Evolutionary conservation across 2,329 filamentous ascomycete genomes (phyloP), one percentile per base, ranked within the genome.

Genomic region (Aspergillus tamarii): DNA sequence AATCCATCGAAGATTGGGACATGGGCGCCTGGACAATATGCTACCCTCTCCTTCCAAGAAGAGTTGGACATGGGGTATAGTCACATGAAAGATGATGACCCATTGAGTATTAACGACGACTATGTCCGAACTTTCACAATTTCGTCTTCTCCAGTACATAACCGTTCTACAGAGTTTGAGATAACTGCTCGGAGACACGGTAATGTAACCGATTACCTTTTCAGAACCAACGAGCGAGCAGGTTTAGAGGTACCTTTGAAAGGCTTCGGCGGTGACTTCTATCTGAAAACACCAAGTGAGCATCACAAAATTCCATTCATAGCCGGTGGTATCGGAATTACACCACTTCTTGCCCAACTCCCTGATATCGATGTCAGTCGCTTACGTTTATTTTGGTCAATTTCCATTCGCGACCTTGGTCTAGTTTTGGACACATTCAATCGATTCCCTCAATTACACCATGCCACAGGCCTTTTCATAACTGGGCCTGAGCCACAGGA

Each of bases 51-150:
- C 64, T 93, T 96, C 71, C 82, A 84, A 14, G 75, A 82, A 0
- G 88, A 94, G 70, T 80, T 96, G 1, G 87, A 91, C 66, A 76
- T 83, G 12, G 93, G 93, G 0, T 96, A 93, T 76, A 87, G 84
- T 56, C 93, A 96, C 74, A 96, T 96, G 93, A 83, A 88, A 3
- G 89, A 96, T 66, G 87, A 91, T 62, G 92, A 96, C 68, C 93
- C 93, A 6, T 84, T 84, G 67, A 91, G 88, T 69, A 76, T 96
- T 19, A 97, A 96, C 70, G 93, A 96, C 73, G 92, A 97, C 73
- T 94, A 88, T 66, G 82, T 95, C 5, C 83, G 93, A 32, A 96
- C 92, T 0, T 96, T 96, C 72, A 96, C 93, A 2, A 84, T 96
- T 0, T 91, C 90, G 1, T 91, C 85, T 2, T 77, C 81, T 1